These are phyloP conservation scores for Coelastrella sp. DNA, from an alignment of 139 green algal species.

Conservation along the genomic window DNA sequence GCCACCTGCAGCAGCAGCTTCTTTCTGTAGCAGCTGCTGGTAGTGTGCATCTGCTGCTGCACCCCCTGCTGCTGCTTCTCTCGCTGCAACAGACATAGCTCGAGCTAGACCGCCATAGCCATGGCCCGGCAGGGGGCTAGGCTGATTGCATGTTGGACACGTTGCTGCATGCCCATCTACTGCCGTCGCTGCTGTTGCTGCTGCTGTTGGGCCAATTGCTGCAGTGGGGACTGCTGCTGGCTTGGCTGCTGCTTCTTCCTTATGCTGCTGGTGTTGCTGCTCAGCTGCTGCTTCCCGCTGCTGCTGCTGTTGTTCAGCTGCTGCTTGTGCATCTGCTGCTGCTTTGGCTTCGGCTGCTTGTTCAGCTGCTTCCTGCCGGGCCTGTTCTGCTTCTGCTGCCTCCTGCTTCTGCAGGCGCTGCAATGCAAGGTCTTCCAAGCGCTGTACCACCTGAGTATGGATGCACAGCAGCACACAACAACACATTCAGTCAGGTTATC, in stretches of 20 bases:
- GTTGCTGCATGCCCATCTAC: background rate
- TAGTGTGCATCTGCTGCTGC: conserved; percentile 30
- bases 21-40: background rate
- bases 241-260: conserved; percentile 26
- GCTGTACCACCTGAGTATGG: conserved; percentile 20
- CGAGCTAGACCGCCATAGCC: background rate
- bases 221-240: background rate
- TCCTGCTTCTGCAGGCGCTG: conserved; percentile 38
- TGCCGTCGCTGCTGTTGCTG: background rate
- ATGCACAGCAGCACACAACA: background rate
- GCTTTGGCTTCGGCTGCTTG: background rate
- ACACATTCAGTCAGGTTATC: background rate
- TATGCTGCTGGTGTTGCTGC: background rate
- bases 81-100: conserved; percentile 10
- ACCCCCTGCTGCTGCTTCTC: conserved; percentile 1
- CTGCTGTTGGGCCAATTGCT: background rate
- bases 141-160: conserved; percentile 15
- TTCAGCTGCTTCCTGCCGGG: background rate
- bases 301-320: background rate
- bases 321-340: background rate
- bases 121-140: background rate
- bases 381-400: background rate
- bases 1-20: background rate
- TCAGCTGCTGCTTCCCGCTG: background rate
- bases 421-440: conserved; percentile 36